Evolutionary conservation across 1,139 yeast species (phyloP), one percentile per base, ranked within the genome.

Genomic region (Waltiozyma sp.): DNA sequence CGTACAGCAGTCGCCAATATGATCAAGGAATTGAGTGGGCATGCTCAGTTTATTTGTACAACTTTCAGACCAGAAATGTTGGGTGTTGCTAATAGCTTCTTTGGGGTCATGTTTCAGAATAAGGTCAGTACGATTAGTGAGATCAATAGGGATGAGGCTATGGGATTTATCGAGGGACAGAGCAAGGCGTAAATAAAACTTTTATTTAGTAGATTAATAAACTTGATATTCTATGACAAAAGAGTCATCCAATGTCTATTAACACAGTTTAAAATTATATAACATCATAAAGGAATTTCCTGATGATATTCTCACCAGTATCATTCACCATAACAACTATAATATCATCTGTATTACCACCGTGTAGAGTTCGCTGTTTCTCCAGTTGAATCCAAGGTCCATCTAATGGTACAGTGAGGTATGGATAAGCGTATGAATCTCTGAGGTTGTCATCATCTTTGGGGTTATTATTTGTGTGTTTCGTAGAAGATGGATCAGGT

Each of bases 21-120:
- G 70, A 80, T 91, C 47, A 70, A 76, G 46, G 72, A 75, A 38
- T 65, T 89, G 43, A 75, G 95, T 15, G 34, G 34, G 5, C 64
- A 68, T 37, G 93, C 94, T 8, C 99, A 91, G 60, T 91, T 91
- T 57, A 87, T 91, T 37, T 89, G 97, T 61, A 91, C 98, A 1
- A 91, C 98, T 0, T 93, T 93, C 68, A 70, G 96, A 53, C 88
- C 95, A 0, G 98, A 91, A 59, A 81, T 91, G 87, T 66, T 93
- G 35, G 80, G 80, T 49, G 88, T 81, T 14, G 95, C 96, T 2
- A 86, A 85, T 59, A 80, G 77, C 49, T 88, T 85, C 58, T 91
- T 80, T 58, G 96, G 96, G 19, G 96, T 91, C 3, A 75, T 79
- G 64, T 89, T 80, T 60, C 77, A 77, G 49, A 84, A 86, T 59